A percentile compares a stretch with the other conserved stretches of the same genome.
Evolutionary conservation across 1,284 basidiomycete species (phyloP).

Genomic region (Malassezia slooffiae): DNA sequence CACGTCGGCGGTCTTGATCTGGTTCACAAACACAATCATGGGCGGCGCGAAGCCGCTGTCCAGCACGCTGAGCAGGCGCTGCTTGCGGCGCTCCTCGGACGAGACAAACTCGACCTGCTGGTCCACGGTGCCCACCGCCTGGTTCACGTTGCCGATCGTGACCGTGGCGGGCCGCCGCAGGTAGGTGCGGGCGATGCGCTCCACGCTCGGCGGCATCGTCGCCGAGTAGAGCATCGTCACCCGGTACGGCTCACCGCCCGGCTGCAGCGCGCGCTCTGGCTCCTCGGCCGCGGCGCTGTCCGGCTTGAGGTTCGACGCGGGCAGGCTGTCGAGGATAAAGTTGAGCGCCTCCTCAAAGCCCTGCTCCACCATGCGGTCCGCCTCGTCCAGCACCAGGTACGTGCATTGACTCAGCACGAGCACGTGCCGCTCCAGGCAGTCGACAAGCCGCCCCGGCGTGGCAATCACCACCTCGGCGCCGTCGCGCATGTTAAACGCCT

Average conservation of each 20-base stretch:
- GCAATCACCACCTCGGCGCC: slow-evolving; percentile 97
- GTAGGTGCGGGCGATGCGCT: slow-evolving; percentile 85
- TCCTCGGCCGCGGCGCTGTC: slow-evolving; percentile 51
- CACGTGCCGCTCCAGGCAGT: slow-evolving; percentile 89
- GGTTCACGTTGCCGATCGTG: slow-evolving; percentile 91
- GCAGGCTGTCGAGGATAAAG: slow-evolving; percentile 86
- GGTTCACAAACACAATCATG: slow-evolving; percentile 98
- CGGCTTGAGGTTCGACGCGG: slow-evolving; percentile 71
- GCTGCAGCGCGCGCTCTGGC: slow-evolving; percentile 27
- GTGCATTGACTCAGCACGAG: slow-evolving; percentile 90
- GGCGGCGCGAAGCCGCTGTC: slow-evolving; percentile 73
- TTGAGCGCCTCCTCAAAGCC: slow-evolving; percentile 90
- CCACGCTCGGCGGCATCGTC: slow-evolving; percentile 94
- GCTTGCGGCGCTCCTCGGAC: slow-evolving; percentile 91
- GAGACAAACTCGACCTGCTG: slow-evolving; percentile 86
- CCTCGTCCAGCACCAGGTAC: slow-evolving; percentile 98
- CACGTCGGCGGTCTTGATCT: slow-evolving; percentile 96
- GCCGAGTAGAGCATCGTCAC: slow-evolving; percentile 75
- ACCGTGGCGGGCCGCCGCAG: slow-evolving; percentile 83
- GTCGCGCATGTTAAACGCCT: slow-evolving; percentile 86
- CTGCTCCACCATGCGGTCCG: slow-evolving; percentile 94
- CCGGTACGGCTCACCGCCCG: slow-evolving; percentile 19
- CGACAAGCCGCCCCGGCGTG: slow-evolving; percentile 91
- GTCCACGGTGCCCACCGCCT: slow-evolving; percentile 94
- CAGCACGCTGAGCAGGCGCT: slow-evolving; percentile 75